Conservation (phyloP, 1,284 basidiomycete species). For the Boletus smithii region DNA sequence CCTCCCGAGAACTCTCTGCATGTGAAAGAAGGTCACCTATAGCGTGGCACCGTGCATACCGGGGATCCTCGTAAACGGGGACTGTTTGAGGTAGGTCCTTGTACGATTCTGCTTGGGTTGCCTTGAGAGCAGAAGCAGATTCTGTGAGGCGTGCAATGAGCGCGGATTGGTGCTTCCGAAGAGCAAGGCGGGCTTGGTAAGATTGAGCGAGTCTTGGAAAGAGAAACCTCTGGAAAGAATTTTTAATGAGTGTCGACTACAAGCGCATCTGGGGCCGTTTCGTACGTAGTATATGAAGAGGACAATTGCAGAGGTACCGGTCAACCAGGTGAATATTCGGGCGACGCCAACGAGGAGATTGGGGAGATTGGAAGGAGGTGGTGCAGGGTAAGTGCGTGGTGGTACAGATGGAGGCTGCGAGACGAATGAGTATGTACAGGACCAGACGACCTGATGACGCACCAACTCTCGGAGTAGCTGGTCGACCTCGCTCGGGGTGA, state of each 20-base stretch:
- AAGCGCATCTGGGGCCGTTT: constrained; percentile 1
- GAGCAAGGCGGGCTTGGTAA: constrained; percentile 54
- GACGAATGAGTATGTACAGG: constrained; percentile 4
- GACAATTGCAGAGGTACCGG: constrained; percentile 57
- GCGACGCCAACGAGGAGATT: constrained; percentile 56
- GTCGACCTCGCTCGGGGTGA: constrained; percentile 58
- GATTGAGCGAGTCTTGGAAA: constrained; percentile 62
- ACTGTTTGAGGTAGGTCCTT: constrained; percentile 52
- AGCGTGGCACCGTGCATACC: constrained; percentile 45
- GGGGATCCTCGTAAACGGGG: constrained; percentile 45
- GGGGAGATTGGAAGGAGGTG: constrained; percentile 66
- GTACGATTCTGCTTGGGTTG: constrained; percentile 50
- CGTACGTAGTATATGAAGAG: constrained; percentile 63
- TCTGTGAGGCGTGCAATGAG: constrained; percentile 52
- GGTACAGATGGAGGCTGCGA: constrained; percentile 52
- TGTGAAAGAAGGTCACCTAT: constrained; percentile 46
- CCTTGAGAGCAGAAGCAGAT: constrained; percentile 51
- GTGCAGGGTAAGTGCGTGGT: constrained; percentile 69
- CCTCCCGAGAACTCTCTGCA: constrained; percentile 22
- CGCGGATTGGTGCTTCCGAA: constrained; percentile 55
- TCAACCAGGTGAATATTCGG: constrained; percentile 64
- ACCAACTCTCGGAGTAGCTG: constrained; percentile 57
- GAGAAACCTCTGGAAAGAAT: constrained; percentile 51
- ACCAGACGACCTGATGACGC: neutral
- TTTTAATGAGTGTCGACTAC: constrained; percentile 9